A percentile compares a stretch with the other conserved stretches of the same genome.
These are phyloP conservation scores for Fraxinus cuspidata DNA, from an alignment of 257 asterid genomes.

Conservation along the genomic window DNA sequence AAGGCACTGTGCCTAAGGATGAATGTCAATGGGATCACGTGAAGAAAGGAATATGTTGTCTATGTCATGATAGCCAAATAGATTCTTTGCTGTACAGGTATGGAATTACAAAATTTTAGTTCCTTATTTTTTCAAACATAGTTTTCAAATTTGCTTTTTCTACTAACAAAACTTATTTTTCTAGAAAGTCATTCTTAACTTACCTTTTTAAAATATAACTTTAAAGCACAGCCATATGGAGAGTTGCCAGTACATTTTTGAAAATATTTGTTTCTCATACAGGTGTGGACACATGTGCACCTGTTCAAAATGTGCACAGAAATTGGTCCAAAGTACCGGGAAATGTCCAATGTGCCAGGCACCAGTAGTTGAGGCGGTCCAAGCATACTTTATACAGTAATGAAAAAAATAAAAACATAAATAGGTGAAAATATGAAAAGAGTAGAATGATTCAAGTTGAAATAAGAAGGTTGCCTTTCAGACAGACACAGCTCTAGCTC, in stretches of 20 bases:
- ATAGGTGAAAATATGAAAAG: conserved; percentile 5
- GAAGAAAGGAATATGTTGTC: conserved; percentile 74
- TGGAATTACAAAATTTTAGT: background rate
- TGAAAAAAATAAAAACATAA: conserved; percentile 10
- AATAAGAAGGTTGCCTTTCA: conserved; percentile 17
- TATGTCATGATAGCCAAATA: conserved; percentile 50
- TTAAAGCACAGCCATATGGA: background rate
- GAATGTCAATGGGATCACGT: conserved; percentile 60
- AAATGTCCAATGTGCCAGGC: conserved; percentile 91
- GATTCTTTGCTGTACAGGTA: conserved; percentile 81
- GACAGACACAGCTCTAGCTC: background rate
- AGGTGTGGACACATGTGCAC: conserved; percentile 99
- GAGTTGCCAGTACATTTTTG: background rate
- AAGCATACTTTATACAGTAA: conserved; percentile 64
- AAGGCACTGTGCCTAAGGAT: conserved; percentile 29
- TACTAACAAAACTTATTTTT: background rate
- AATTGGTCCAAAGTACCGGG: conserved; percentile 47
- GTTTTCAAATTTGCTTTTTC: background rate
- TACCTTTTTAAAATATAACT: background rate
- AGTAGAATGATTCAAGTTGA: conserved; percentile 18
- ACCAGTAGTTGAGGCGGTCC: conserved; percentile 78
- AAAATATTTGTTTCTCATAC: conserved; percentile 1
- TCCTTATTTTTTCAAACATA: no score
- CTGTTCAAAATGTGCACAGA: conserved; percentile 76
- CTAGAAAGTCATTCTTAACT: background rate